phyloP scores from a whole-genome alignment of 768 basidiomycete genomes.

The Russula compacta region DNA sequence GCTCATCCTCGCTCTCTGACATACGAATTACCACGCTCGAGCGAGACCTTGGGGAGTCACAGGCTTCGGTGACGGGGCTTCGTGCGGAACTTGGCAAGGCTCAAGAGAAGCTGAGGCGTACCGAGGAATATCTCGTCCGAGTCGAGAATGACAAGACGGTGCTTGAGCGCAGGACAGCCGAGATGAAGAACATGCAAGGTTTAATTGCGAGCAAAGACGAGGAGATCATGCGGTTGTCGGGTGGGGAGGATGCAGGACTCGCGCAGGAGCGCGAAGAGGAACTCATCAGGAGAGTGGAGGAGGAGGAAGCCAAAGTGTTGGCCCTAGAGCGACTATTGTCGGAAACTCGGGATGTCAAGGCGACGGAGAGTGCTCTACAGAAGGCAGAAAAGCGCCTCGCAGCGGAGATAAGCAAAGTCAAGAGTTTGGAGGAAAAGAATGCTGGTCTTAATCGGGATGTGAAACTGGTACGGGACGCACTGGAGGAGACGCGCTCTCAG shows the following conservation, averaged over 20 bases:
- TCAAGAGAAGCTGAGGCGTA: slow-evolving; percentile 39
- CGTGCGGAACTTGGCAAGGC: slow-evolving; percentile 35
- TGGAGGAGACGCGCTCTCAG: slow-evolving; percentile 32
- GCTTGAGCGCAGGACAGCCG: slow-evolving; percentile 37
- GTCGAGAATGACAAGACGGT: slow-evolving; percentile 54
- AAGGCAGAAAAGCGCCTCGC: slow-evolving; percentile 25
- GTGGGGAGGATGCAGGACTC: slow-evolving; percentile 28
- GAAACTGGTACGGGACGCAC: slow-evolving; percentile 38
- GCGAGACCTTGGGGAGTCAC: slow-evolving; percentile 44
- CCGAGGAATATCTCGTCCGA: slow-evolving; percentile 41
- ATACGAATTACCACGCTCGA: slow-evolving; percentile 43
- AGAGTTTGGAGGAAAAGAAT: slow-evolving; percentile 36
- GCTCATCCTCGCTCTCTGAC: slow-evolving; percentile 52
- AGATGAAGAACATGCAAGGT: slow-evolving; percentile 36
- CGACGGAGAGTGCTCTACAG: slow-evolving; percentile 27
- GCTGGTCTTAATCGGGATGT: slow-evolving; percentile 45
- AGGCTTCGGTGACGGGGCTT: slow-evolving; percentile 35
- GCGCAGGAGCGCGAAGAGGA: slow-evolving; percentile 48
- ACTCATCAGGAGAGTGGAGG: slow-evolving; percentile 56
- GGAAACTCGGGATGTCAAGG: slow-evolving; percentile 32
- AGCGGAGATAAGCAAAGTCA: slow-evolving; percentile 33
- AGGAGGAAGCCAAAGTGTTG: slow-evolving; percentile 58
- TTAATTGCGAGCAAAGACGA: slow-evolving; percentile 48
- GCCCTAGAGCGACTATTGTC: slow-evolving; percentile 44
- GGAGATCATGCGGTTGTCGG: slow-evolving; percentile 42